phyloP scores from a whole-genome alignment of 257 asterid species.

The Leptodermis oblonga region DNA sequence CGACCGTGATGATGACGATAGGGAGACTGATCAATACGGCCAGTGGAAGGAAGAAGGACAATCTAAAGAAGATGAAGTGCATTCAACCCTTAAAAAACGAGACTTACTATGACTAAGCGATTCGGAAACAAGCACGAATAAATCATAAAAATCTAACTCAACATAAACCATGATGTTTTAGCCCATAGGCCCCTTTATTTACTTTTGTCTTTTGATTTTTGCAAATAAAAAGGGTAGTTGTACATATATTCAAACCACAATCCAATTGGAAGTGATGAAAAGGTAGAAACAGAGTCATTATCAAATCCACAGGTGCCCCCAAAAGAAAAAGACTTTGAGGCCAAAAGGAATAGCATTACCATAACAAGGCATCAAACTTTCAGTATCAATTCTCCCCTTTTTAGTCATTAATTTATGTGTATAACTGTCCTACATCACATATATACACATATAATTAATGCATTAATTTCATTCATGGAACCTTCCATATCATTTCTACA shows the following conservation, averaged over 20 bases:
- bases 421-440: background rate
- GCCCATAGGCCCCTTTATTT: background rate
- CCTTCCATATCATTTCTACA: background rate
- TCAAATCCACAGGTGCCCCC: constrained; percentile 27
- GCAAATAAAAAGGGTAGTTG: constrained; percentile 19
- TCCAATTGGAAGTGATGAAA: constrained; percentile 21
- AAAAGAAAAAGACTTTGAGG: constrained; percentile 22
- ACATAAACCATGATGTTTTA: too few relatives aligned
- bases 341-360: constrained; percentile 42
- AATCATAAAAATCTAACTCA: too few relatives aligned
- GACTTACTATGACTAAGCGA: too few relatives aligned
- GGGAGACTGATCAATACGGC: too few relatives aligned
- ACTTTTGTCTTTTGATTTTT: constrained; percentile 18
- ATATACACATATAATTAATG: background rate
- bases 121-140: too few relatives aligned
- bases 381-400: constrained; percentile 25
- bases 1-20: too few relatives aligned
- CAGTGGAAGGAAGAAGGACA: too few relatives aligned
- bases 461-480: background rate
- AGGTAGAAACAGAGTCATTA: constrained; percentile 24
- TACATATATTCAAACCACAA: constrained; percentile 13
- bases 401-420: background rate
- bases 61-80: too few relatives aligned
- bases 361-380: constrained; percentile 37
- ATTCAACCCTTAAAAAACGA: too few relatives aligned